A percentile compares a stretch with the other conserved stretches of the same genome.
These are phyloP conservation scores for Fonsecaea monophora DNA, from an alignment of 2,329 filamentous ascomycete genomes.

Conservation along the genomic window DNA sequence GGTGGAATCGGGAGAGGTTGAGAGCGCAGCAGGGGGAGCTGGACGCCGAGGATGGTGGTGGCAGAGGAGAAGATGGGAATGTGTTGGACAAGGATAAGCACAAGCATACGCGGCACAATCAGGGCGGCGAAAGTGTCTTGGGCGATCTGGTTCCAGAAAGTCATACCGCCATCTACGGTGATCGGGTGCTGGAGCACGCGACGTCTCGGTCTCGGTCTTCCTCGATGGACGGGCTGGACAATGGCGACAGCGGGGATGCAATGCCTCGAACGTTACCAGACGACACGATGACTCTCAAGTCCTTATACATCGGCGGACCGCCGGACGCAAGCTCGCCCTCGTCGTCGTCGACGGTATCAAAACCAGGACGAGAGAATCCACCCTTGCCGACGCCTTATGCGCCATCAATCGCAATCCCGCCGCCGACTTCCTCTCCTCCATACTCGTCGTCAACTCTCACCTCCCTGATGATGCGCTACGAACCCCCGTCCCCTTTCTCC, in stretches of 20 bases:
- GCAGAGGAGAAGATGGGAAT: background rate
- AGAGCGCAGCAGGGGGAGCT: constrained; percentile 28
- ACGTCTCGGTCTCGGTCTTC: constrained; percentile 28
- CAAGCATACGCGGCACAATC: background rate
- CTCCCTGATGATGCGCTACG: constrained; percentile 70
- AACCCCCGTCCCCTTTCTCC: constrained; percentile 70
- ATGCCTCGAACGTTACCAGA: constrained; percentile 12
- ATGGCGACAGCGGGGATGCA: constrained; percentile 14
- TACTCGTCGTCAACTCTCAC: constrained; percentile 65
- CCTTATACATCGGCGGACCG: constrained; percentile 35
- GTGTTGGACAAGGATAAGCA: constrained; percentile 5
- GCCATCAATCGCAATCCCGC: constrained; percentile 21
- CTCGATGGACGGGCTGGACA: constrained; percentile 26
- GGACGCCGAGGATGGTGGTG: background rate
- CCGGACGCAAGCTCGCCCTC: background rate
- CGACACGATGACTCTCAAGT: constrained; percentile 39
- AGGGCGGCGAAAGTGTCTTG: constrained; percentile 35
- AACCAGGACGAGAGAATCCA: background rate
- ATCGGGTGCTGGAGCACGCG: constrained; percentile 20
- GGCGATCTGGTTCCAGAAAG: constrained; percentile 40
- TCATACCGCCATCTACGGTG: constrained; percentile 41
- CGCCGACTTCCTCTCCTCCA: constrained; percentile 43
- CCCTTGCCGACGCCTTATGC: background rate
- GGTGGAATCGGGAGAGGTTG: constrained; percentile 39
- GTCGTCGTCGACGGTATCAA: background rate